Evolutionary conservation across 2,329 filamentous ascomycete species (phyloP), one percentile per base, ranked within the genome.

Genomic region (Sarocladium brachiariae): DNA sequence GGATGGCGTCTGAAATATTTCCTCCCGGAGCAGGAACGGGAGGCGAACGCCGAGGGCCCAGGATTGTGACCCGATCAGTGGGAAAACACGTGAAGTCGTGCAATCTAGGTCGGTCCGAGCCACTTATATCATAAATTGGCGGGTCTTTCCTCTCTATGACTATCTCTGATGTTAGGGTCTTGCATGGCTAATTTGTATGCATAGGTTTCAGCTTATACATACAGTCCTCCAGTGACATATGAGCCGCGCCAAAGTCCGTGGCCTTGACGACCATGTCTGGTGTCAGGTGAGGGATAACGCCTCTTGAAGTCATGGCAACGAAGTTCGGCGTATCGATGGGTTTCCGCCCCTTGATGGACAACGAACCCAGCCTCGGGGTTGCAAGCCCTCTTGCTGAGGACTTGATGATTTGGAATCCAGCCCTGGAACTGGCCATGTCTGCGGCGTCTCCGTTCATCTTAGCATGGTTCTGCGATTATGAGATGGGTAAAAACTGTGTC

Each of bases 141-240:
- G 79, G 77, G 16, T 70, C 61, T 51, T 67, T 67, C 53, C 68
- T 72, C 59, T 83, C 80, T 55, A 83, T 69, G 62, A 83, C 80
- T 83, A 48, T 8, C 14, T 9, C 3, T 31, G 18, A 38, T 4
- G 47, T 54, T 19, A 51, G 52, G 24, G 13, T 25, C 37, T 23
- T 31, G 16, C 2, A 23, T 2, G 10, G n/a, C n/a, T n/a, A n/a
- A n/a, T n/a, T n/a, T n/a, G n/a, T n/a, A n/a, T n/a, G n/a, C n/a
- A n/a, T n/a, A n/a, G n/a, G n/a, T n/a, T n/a, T n/a, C n/a, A n/a
- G n/a, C n/a, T n/a, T n/a, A n/a, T 2, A 68, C 87, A 68, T 76
- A 96, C 93, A 97, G 67, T 99, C 93, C 74, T 99, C 93, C 24
- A 97, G 71, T 1, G 86, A 88, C 61, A 93, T 73, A 63, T 95